These are phyloP conservation scores for Fusarium sp. DNA, from an alignment of 2,329 filamentous ascomycete genomes.

Conservation along the genomic window DNA sequence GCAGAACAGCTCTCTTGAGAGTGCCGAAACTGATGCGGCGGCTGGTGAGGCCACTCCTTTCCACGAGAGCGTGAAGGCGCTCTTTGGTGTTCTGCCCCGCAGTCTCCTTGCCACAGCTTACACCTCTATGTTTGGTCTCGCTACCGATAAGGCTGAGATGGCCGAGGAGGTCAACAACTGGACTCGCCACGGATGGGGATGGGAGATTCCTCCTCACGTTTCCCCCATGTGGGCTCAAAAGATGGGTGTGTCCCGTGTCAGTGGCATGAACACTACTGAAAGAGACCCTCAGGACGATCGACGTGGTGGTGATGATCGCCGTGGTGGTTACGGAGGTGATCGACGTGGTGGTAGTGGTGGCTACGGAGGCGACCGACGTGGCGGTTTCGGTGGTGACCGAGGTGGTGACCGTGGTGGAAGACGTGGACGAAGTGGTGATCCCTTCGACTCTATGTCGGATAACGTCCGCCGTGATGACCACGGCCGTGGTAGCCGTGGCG, in stretches of 20 bases:
- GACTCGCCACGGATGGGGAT: constrained; percentile 64
- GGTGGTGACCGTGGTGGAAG: constrained; percentile 21
- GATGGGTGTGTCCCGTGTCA: constrained; percentile 49
- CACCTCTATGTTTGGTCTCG: constrained; percentile 66
- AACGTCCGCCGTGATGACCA: constrained; percentile 46
- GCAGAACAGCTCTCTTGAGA: constrained; percentile 63
- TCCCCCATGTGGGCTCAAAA: constrained; percentile 47
- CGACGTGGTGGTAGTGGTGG: constrained; percentile 3
- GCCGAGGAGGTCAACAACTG: constrained; percentile 68
- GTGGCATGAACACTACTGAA: constrained; percentile 52
- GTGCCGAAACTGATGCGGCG: constrained; percentile 65
- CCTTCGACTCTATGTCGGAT: constrained; percentile 48
- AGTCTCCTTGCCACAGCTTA: constrained; percentile 61
- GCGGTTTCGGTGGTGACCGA: constrained; percentile 4
- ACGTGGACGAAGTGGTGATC: constrained; percentile 23
- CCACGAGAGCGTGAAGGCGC: constrained; percentile 59
- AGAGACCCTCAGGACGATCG: constrained; percentile 18
- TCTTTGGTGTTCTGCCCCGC: constrained; percentile 58
- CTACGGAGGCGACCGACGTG: constrained; percentile 1
- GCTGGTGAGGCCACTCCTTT: constrained; percentile 61
- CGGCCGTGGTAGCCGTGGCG: constrained; percentile 21
- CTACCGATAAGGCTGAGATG: constrained; percentile 57
- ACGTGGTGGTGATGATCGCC: constrained; percentile 5
- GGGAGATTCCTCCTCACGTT: constrained; percentile 60
- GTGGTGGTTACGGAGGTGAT: constrained; percentile 9